A percentile compares a stretch with the other conserved stretches of the same genome.
Evolutionary conservation across 306 rosid species (phyloP).

Genomic region (Glycyrrhiza uralensis): DNA sequence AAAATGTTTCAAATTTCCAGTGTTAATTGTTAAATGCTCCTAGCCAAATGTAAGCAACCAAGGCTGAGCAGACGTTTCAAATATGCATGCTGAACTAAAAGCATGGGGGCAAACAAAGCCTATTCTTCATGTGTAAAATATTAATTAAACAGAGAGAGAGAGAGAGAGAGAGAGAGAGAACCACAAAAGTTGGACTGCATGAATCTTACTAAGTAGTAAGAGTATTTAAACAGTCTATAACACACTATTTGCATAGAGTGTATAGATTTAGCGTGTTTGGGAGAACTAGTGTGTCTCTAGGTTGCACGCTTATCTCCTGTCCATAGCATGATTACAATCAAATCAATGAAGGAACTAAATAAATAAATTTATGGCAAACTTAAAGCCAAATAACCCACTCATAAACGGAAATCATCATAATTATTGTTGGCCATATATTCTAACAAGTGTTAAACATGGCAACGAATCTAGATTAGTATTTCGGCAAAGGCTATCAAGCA

Average conservation of each 20-base stretch:
- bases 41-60: not conserved
- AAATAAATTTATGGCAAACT: not conserved
- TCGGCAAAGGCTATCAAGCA: slow-evolving; percentile 5
- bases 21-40: not conserved
- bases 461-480: not conserved
- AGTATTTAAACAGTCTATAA: no score
- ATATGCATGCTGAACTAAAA: not conserved
- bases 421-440: not conserved
- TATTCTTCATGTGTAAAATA: not conserved
- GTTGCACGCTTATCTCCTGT: no score
- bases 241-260: not conserved
- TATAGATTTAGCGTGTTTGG: no score
- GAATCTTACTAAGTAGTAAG: not conserved
- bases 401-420: not conserved
- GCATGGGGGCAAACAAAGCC: not conserved
- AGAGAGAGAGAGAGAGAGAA: not conserved
- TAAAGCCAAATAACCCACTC: not conserved
- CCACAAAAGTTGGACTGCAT: not conserved
- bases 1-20: not conserved
- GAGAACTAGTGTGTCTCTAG: no score
- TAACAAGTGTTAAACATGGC: not conserved
- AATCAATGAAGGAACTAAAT: not conserved
- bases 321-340: no score
- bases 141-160: no score
- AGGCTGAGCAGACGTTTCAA: not conserved